A percentile compares a stretch with the other conserved stretches of the same genome.
phyloP scores from a whole-genome alignment of 2,329 filamentous ascomycete genomes.

The Sordariomycetes sp. region DNA sequence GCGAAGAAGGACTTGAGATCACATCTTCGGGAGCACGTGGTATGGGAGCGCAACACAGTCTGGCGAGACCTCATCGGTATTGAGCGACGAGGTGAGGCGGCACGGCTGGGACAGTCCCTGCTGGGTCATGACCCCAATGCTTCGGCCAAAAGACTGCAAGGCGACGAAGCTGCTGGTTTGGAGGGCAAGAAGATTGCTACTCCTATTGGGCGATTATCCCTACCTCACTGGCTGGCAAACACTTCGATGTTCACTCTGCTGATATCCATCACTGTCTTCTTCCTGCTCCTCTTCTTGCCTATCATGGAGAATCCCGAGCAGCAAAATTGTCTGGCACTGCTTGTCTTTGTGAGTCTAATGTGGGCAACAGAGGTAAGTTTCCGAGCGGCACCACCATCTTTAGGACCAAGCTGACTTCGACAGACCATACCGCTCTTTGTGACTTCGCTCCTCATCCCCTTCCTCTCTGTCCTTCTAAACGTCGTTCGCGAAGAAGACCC shows the following conservation, averaged over 20 bases:
- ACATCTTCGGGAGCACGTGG: conserved; percentile 90
- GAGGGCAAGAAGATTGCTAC: conserved; percentile 63
- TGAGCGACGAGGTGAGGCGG: conserved; percentile 88
- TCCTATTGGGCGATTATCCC: conserved; percentile 66
- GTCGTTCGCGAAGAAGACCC: conserved; percentile 70
- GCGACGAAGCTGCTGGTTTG: conserved; percentile 62
- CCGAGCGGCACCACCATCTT: neutral
- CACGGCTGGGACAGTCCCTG: conserved; percentile 78
- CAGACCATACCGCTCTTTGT: conserved; percentile 94
- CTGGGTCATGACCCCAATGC: conserved; percentile 66
- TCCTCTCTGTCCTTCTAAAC: conserved; percentile 77
- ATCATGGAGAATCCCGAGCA: conserved; percentile 84
- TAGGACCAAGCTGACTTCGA: conserved; percentile 5
- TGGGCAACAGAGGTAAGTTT: conserved; percentile 85
- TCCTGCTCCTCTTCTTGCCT: conserved; percentile 62
- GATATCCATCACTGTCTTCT: conserved; percentile 62
- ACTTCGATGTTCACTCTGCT: conserved; percentile 72
- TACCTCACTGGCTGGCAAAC: conserved; percentile 77
- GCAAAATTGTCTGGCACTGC: conserved; percentile 89
- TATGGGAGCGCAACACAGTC: conserved; percentile 98
- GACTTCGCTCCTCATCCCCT: conserved; percentile 87
- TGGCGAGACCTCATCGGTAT: conserved; percentile 99
- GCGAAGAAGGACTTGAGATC: conserved; percentile 81
- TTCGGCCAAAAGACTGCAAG: conserved; percentile 64
- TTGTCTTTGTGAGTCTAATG: conserved; percentile 85